A percentile compares a stretch with the other conserved stretches of the same genome.
Evolutionary conservation across 805 yeast genomes (phyloP).

Genomic region (Lachancea mirantina): DNA sequence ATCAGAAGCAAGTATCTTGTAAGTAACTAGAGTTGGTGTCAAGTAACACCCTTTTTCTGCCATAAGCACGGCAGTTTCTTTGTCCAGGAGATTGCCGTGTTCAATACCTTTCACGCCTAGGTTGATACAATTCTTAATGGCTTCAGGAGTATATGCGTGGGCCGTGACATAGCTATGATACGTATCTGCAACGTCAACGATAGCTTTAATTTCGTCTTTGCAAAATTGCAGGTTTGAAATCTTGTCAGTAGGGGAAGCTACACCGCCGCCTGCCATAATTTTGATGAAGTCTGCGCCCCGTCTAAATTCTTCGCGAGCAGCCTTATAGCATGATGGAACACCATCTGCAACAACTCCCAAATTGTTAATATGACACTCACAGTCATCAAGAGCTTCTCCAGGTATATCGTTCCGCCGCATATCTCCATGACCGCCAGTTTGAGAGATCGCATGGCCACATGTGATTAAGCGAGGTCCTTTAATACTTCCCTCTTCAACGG

Average conservation of each 20-base stretch:
- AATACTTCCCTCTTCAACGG: conserved; percentile 8
- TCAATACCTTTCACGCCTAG: conserved; percentile 12
- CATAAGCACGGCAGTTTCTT: conserved; percentile 10
- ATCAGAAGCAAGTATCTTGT: conserved; percentile 12
- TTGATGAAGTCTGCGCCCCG: conserved; percentile 13
- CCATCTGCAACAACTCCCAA: conserved; percentile 12
- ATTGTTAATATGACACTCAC: conserved; percentile 9
- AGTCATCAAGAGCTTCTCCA: conserved; percentile 10
- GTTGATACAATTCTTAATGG: conserved; percentile 10
- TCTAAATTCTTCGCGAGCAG: conserved; percentile 12
- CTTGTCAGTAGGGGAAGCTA: conserved; percentile 14
- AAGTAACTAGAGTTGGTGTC: conserved; percentile 12
- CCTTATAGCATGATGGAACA: conserved; percentile 10
- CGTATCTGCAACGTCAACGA: conserved; percentile 9
- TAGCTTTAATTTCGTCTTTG: conserved; percentile 11
- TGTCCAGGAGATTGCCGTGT: conserved; percentile 12
- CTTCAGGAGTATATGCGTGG: conserved; percentile 13
- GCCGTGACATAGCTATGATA: conserved; percentile 13
- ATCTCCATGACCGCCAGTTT: conserved; percentile 14
- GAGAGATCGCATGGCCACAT: conserved; percentile 13
- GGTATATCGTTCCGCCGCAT: conserved; percentile 9
- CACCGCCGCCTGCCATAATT: conserved; percentile 13
- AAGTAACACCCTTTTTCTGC: conserved; percentile 9
- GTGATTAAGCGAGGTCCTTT: conserved; percentile 10
- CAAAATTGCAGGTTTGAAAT: conserved; percentile 11